Evolutionary conservation across 768 basidiomycete species (phyloP).

Genomic region (Pulveroboletus sp.): DNA sequence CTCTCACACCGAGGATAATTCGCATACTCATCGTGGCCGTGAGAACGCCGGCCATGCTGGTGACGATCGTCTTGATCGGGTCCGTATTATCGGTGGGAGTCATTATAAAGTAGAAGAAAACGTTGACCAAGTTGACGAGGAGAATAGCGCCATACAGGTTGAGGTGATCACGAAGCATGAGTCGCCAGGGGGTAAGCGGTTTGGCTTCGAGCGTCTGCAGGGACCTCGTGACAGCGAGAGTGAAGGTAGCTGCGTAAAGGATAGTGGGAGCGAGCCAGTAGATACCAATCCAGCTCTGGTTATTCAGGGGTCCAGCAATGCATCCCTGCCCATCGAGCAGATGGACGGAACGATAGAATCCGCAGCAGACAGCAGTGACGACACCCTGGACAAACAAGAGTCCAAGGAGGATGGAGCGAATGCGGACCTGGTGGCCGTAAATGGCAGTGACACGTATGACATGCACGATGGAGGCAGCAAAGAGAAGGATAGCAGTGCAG

Average conservation of each 20-base stretch:
- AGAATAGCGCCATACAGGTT: slow-evolving; percentile 82
- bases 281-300: slow-evolving; percentile 67
- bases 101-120: slow-evolving; percentile 85
- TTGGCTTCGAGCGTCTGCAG: slow-evolving; percentile 34
- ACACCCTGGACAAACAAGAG: slow-evolving; percentile 67
- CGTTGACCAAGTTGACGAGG: slow-evolving; percentile 76
- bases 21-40: slow-evolving; percentile 87
- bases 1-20: slow-evolving; percentile 78
- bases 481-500: slow-evolving; percentile 71
- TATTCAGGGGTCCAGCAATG: slow-evolving; percentile 75
- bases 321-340: slow-evolving; percentile 74
- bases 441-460: slow-evolving; percentile 77
- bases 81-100: slow-evolving; percentile 56
- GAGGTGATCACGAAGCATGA: slow-evolving; percentile 86
- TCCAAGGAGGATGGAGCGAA: slow-evolving; percentile 52
- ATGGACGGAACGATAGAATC: slow-evolving; percentile 78
- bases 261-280: slow-evolving; percentile 81
- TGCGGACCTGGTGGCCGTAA: slow-evolving; percentile 51
- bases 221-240: slow-evolving; percentile 23
- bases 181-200: slow-evolving; percentile 65
- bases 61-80: slow-evolving; percentile 77
- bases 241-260: slow-evolving; percentile 41
- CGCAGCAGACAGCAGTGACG: slow-evolving; percentile 69
- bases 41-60: slow-evolving; percentile 81
- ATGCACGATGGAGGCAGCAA: slow-evolving; percentile 68